These are phyloP conservation scores for Suhomyces sp. DNA, from an alignment of 805 yeast genomes.

Conservation along the genomic window DNA sequence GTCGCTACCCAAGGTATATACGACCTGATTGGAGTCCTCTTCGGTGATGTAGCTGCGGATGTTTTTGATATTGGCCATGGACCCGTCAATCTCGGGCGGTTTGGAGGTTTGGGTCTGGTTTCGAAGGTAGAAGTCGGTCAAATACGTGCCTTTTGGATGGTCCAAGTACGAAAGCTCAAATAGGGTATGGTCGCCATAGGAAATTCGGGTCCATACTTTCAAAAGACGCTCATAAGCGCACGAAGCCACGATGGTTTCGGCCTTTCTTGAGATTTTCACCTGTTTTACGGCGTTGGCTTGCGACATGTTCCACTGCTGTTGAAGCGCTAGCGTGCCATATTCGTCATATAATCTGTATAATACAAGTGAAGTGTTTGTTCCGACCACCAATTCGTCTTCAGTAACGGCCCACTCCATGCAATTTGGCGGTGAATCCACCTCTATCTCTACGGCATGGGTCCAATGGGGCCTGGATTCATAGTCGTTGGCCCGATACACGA, in stretches of 20 bases:
- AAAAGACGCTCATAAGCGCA: slow-evolving; percentile 62
- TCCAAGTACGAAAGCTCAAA: slow-evolving; percentile 68
- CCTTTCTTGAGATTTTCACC: slow-evolving; percentile 63
- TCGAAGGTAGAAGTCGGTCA: slow-evolving; percentile 46
- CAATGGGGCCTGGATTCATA: slow-evolving; percentile 45
- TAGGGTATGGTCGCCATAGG: slow-evolving; percentile 56
- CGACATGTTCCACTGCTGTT: slow-evolving; percentile 42
- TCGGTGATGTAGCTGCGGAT: slow-evolving; percentile 31
- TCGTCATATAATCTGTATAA: slow-evolving; percentile 53
- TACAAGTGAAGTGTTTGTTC: slow-evolving; percentile 48
- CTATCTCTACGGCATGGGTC: slow-evolving; percentile 32
- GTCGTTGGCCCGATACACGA: slow-evolving; percentile 57
- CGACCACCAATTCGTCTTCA: slow-evolving; percentile 58
- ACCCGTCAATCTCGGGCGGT: slow-evolving; percentile 12
- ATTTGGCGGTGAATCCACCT: slow-evolving; percentile 29
- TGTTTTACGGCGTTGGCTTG: slow-evolving; percentile 62
- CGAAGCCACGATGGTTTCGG: slow-evolving; percentile 59
- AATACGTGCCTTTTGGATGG: slow-evolving; percentile 50
- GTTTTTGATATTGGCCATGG: slow-evolving; percentile 36
- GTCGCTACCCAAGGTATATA: slow-evolving; percentile 67
- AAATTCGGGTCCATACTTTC: slow-evolving; percentile 74
- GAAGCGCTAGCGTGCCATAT: slow-evolving; percentile 38
- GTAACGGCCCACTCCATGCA: slow-evolving; percentile 53
- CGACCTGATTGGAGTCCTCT: slow-evolving; percentile 32
- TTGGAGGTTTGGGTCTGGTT: neutral